phyloP scores from a whole-genome alignment of 2,329 filamentous ascomycete genomes.

The Colletotrichum eleusines region DNA sequence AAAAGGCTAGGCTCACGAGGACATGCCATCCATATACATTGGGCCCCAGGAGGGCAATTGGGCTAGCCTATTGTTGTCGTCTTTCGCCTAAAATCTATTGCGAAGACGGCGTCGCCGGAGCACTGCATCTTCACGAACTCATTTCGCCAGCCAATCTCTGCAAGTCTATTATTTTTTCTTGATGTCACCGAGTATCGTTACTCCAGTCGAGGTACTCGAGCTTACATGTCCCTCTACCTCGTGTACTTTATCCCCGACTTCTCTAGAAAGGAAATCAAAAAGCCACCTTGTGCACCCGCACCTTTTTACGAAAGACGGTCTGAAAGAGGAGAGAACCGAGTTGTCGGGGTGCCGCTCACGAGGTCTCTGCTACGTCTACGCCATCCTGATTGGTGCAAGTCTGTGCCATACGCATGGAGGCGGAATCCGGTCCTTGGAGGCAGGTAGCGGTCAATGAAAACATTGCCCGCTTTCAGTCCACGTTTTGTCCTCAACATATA shows the following conservation, averaged over 20 bases:
- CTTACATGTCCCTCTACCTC: conserved; percentile 26
- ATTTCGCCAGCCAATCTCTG: conserved; percentile 11
- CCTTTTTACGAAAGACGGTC: conserved; percentile 16
- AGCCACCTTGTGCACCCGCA: conserved; percentile 24
- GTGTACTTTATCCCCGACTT: conserved; percentile 23
- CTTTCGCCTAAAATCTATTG: neutral
- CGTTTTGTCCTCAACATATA: neutral
- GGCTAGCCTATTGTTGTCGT: neutral
- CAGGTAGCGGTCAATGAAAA: neutral
- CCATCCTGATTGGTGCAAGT: neutral
- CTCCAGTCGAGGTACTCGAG: neutral
- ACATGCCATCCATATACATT: conserved; percentile 10
- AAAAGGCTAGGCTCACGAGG: conserved; percentile 1
- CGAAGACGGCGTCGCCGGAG: neutral
- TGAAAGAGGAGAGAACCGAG: neutral
- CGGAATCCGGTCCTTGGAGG: neutral
- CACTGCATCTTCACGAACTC: neutral
- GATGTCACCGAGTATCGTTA: conserved; percentile 1
- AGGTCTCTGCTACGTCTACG: conserved; percentile 7
- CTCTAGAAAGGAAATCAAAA: neutral
- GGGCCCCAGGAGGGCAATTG: neutral
- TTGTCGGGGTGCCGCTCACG: neutral
- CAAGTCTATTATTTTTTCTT: conserved; percentile 23
- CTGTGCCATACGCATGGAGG: neutral
- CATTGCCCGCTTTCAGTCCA: neutral